Evolutionary conservation across 169 alveolate genomes (phyloP).

Genomic region (Hammondia hammondi): DNA sequence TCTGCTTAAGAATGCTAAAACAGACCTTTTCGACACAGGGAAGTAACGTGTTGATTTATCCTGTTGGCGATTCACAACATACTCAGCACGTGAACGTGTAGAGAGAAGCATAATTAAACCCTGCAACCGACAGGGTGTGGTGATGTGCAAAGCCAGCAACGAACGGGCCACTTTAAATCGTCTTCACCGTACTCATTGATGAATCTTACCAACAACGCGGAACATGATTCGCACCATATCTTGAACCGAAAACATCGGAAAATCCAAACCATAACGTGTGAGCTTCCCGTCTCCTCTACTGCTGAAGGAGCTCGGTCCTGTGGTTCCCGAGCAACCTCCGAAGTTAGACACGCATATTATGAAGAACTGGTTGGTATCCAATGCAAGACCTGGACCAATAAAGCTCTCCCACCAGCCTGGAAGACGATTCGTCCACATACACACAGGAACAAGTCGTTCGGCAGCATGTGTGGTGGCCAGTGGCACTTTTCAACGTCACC

Average conservation of each 20-base stretch:
- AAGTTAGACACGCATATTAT: conserved; percentile 42
- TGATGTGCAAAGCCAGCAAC: too few species aligned
- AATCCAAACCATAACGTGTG: conserved; percentile 31
- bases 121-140: too few species aligned
- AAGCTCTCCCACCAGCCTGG: conserved; percentile 63
- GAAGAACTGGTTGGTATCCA: conserved; percentile 49
- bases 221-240: conserved; percentile 54
- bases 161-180: not conserved
- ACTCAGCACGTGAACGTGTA: too few species aligned
- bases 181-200: not conserved
- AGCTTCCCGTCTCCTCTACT: not conserved
- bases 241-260: conserved; percentile 30
- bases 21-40: too few species aligned
- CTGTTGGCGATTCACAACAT: too few species aligned
- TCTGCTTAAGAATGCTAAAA: too few species aligned
- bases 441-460: too few species aligned
- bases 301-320: conserved; percentile 43
- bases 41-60: too few species aligned
- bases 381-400: conserved; percentile 50
- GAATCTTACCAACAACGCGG: not conserved
- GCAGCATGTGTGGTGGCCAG: too few species aligned
- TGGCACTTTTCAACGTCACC: too few species aligned
- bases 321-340: conserved; percentile 46
- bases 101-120: too few species aligned
- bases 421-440: too few species aligned